Percentiles rank a stretch among this genome's conserved stretches.
Conservation (phyloP, 2,329 filamentous ascomycete genomes). For the Lecanosticta acicola region DNA sequence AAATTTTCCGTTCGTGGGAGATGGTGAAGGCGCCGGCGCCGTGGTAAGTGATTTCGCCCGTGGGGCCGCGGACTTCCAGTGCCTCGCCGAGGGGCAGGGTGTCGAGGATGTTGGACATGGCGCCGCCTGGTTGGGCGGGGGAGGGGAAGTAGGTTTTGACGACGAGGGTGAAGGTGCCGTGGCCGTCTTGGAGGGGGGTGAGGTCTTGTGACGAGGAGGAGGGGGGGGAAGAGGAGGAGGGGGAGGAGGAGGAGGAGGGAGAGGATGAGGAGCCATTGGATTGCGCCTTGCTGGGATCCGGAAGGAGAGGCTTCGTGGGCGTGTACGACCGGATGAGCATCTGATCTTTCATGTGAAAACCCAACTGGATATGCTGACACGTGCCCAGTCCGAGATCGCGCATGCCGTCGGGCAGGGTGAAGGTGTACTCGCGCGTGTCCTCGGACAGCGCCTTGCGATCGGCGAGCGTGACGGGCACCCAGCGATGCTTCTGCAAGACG, state of each 20-base stretch:
- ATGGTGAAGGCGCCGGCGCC: slow-evolving; percentile 45
- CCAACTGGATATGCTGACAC: slow-evolving; percentile 50
- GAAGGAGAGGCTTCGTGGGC: slow-evolving; percentile 44
- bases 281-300: slow-evolving; percentile 11
- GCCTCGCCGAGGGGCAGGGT: slow-evolving; percentile 45
- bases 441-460: slow-evolving; percentile 37
- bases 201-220: too few species aligned
- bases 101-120: slow-evolving; percentile 50
- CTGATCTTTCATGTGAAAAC: slow-evolving; percentile 48
- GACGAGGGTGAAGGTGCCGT: slow-evolving; percentile 45
- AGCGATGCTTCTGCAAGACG: slow-evolving; percentile 42
- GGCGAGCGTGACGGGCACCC: slow-evolving; percentile 43
- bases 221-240: too few species aligned
- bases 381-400: slow-evolving; percentile 45
- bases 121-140: slow-evolving; percentile 46
- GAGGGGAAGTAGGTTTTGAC: slow-evolving; percentile 51
- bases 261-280: slow-evolving; percentile 30
- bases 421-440: slow-evolving; percentile 46
- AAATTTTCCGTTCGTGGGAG: slow-evolving; percentile 37
- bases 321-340: slow-evolving; percentile 49
- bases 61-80: slow-evolving; percentile 49
- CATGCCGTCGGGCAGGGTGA: slow-evolving; percentile 38
- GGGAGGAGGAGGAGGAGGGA: not conserved
- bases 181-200: slow-evolving; percentile 20
- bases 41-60: slow-evolving; percentile 47